A percentile compares a stretch with the other conserved stretches of the same genome.
Conservation (phyloP, 495 filamentous ascomycete genomes). For the Xylaria palmicola region DNA sequence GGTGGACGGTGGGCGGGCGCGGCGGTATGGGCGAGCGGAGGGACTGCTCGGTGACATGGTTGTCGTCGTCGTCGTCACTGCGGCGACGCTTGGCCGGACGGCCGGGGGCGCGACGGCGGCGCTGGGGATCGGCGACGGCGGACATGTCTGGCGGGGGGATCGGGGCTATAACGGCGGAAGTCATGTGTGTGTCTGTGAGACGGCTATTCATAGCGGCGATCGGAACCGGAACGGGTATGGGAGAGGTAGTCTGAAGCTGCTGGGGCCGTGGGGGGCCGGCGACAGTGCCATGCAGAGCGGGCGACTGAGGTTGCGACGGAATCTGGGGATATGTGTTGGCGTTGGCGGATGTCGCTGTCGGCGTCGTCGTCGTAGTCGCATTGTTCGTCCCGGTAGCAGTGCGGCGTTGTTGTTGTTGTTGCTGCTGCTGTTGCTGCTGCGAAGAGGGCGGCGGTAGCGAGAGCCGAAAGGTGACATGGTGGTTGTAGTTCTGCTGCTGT, state of each 20-base stretch:
- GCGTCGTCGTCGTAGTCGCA: neutral
- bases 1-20: conserved; percentile 61
- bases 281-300: neutral
- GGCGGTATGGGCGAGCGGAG: conserved; percentile 65
- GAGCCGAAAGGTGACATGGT: conserved; percentile 13
- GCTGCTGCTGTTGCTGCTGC: conserved; percentile 12
- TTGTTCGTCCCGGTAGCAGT: neutral
- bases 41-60: conserved; percentile 57
- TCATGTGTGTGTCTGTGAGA: neutral
- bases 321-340: conserved; percentile 14
- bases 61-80: conserved; percentile 17
- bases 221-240: neutral
- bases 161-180: neutral
- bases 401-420: conserved; percentile 7
- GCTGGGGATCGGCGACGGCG: neutral
- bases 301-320: conserved; percentile 14
- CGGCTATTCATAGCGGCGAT: conserved; percentile 7
- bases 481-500: neutral
- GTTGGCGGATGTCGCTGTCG: conserved; percentile 5
- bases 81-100: conserved; percentile 24
- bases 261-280: neutral
- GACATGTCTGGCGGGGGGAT: neutral
- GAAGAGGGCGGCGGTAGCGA: neutral
- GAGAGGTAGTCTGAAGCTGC: conserved; percentile 3
- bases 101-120: conserved; percentile 15